Percentiles rank a stretch among this genome's conserved stretches.
Conservation (phyloP, 257 asterid species). For the Solanum etuberosum region DNA sequence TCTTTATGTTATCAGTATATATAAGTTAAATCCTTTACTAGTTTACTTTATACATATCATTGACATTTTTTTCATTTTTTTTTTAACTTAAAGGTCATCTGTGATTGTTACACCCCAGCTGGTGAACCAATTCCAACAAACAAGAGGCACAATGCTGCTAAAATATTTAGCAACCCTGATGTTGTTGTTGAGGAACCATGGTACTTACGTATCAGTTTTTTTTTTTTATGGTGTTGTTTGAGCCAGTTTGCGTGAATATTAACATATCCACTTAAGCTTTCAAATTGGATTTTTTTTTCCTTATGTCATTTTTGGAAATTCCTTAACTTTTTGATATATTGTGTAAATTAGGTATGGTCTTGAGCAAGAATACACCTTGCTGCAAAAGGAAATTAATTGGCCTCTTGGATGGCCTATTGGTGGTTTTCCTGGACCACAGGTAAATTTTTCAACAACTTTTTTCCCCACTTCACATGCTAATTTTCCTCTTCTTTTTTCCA, state of each 20-base stretch:
- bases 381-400: slow-evolving; percentile 70
- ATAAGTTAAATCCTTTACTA: neutral
- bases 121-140: slow-evolving; percentile 98
- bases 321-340: neutral
- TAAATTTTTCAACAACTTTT: neutral
- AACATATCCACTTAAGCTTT: neutral
- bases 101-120: slow-evolving; percentile 87
- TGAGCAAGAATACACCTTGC: slow-evolving; percentile 90
- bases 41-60: neutral
- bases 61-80: neutral
- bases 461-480: neutral
- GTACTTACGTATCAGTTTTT: neutral
- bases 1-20: neutral
- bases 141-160: slow-evolving; percentile 83
- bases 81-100: slow-evolving; percentile 45
- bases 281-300: too few relatives aligned
- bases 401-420: slow-evolving; percentile 97
- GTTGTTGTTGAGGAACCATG: slow-evolving; percentile 49
- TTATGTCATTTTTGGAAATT: neutral
- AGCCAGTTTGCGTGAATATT: neutral
- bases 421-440: slow-evolving; percentile 99
- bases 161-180: slow-evolving; percentile 65
- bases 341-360: slow-evolving; percentile 72
- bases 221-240: neutral
- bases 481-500: neutral